Base-by-base conservation (phyloP, 2,329 filamentous ascomycete genomes). In the Colletotrichum gigasporum region DNA sequence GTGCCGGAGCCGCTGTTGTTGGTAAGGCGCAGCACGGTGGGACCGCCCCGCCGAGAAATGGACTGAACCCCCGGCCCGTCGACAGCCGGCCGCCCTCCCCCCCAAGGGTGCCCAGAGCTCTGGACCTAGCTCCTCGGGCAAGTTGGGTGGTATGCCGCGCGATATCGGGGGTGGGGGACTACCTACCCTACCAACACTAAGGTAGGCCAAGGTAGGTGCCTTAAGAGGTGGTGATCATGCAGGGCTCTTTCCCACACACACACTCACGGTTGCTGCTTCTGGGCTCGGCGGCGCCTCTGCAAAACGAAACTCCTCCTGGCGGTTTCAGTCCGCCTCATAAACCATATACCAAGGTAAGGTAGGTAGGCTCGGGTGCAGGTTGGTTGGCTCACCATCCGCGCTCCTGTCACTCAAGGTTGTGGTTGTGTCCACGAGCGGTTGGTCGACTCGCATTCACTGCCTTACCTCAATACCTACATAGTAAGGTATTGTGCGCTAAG, bases 41-140 rank as follows among this genome's bases (percentile, higher is more conserved):
- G 24, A 22, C 35, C 48, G 54, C 30, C 39, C 11, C n/a, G 54
- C 54, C 60, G 60, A 63, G 60, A 63, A 60, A 52, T 60, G 60
- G 60, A 12, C 26, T 60, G 22, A 12, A n/a, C 22, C 54, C 22
- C 50, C 24, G 39, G 60, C 60, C 39, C 24, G 45, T n/a, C 39
- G 54, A 59, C 60, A 47, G 18, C 55, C 55, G 28, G 16, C 14
- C 51, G 9, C 12, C 28, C n/a, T 39, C n/a, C 42, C n/a, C n/a
- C n/a, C n/a, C n/a, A n/a, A n/a, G n/a, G n/a, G n/a, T 32, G 59
- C 53, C 18, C 24, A 42, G 12, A 26, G n/a, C n/a, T 54, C n/a
- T 30, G 7, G n/a, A 11, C 18, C 39, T 44, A 35, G 24, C 24
- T 24, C 18, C 28, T 18, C 18, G 22, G 32, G n/a, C 30, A 22